Evolutionary conservation across 805 yeast species (phyloP).

Genomic region (Kockiozyma suomiensis): DNA sequence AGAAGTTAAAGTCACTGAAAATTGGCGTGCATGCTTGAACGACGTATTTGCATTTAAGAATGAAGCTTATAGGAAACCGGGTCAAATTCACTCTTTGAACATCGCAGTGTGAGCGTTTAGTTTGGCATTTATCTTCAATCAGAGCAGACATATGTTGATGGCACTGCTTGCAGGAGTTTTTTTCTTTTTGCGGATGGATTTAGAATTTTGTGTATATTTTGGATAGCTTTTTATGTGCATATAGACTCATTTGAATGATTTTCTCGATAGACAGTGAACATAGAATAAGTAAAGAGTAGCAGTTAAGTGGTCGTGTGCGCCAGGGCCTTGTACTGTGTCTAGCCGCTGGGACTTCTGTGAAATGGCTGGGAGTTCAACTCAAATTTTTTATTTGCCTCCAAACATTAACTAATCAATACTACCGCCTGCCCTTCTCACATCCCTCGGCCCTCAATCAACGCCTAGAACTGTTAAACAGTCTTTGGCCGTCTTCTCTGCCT

Average conservation of each 20-base stretch:
- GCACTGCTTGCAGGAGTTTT: conserved; percentile 12
- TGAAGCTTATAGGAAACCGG: too few relatives aligned
- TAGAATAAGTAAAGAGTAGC: too few relatives aligned
- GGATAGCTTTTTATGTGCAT: too few relatives aligned
- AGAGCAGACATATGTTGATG: too few relatives aligned
- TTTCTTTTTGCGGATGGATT: not conserved
- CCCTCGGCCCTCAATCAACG: too few relatives aligned
- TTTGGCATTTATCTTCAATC: too few relatives aligned
- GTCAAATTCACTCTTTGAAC: too few relatives aligned
- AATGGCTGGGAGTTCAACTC: not conserved
- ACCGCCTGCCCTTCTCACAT: too few relatives aligned
- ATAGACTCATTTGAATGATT: too few relatives aligned
- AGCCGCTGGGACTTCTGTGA: conserved; percentile 6
- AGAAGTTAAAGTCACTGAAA: conserved; percentile 44
- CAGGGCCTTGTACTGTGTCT: not conserved
- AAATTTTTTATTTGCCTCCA: not conserved
- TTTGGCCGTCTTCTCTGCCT: not conserved
- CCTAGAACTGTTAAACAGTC: too few relatives aligned
- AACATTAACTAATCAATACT: not conserved
- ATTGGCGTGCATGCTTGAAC: conserved; percentile 29
- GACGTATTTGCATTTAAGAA: not conserved
- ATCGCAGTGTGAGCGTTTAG: too few relatives aligned
- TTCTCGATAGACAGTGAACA: too few relatives aligned
- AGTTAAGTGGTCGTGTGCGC: not conserved
- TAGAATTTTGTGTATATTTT: not conserved